A percentile compares a stretch with the other conserved stretches of the same genome.
Conservation (phyloP, 164 flowering plant species). For the Vitis amurensis region DNA sequence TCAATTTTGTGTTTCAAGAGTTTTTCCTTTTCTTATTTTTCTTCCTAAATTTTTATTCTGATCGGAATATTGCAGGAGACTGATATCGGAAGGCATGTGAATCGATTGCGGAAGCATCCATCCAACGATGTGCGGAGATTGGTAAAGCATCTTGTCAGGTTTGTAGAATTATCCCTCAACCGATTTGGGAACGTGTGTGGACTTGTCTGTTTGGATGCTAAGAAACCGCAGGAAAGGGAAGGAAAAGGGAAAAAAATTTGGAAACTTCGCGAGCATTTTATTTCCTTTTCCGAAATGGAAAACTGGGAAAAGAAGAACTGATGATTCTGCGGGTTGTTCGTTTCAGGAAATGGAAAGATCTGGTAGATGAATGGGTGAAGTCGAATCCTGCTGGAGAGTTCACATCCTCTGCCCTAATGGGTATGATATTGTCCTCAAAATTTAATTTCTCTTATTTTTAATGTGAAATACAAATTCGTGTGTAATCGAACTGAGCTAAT, state of each 20-base stretch:
- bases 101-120: conserved; percentile 65
- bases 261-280: too few species aligned
- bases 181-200: too few species aligned
- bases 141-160: conserved; percentile 94
- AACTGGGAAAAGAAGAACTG: conserved; percentile 1
- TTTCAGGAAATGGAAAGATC: conserved; percentile 88
- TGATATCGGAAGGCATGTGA: conserved; percentile 88
- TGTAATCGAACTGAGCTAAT: conserved; percentile 3
- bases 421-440: conserved; percentile 16
- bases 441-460: not conserved
- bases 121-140: conserved; percentile 69
- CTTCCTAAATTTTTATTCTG: not conserved
- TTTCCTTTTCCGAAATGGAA: not conserved
- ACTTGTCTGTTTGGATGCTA: too few species aligned
- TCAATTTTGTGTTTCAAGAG: not conserved
- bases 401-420: conserved; percentile 43
- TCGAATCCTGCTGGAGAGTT: conserved; percentile 43
- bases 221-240: too few species aligned
- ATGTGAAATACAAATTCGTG: not conserved
- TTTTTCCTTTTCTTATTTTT: not conserved
- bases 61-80: conserved; percentile 57
- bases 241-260: too few species aligned
- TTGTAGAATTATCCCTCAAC: not conserved
- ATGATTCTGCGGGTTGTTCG: conserved; percentile 7
- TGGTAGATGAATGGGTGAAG: conserved; percentile 95